Conservation (phyloP, 1,284 basidiomycete genomes). For the Malassezia psittaci region DNA sequence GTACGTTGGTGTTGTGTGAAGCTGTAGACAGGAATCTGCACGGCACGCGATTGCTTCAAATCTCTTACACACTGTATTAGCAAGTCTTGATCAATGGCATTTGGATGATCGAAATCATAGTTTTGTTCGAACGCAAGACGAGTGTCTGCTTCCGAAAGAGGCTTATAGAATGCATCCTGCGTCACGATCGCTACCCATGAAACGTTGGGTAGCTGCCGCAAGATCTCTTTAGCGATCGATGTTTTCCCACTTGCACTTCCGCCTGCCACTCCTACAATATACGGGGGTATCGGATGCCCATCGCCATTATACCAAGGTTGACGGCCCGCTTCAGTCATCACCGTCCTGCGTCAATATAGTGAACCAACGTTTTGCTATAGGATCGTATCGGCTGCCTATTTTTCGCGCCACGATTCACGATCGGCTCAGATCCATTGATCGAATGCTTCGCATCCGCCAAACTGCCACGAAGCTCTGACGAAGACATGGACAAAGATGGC, state of each 20-base stretch:
- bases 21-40: conserved; percentile 76
- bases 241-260: conserved; percentile 67
- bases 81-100: conserved; percentile 79
- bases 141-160: conserved; percentile 63
- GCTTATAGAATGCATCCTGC: conserved; percentile 87
- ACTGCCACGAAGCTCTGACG: no score
- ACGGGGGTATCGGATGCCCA: conserved; percentile 54
- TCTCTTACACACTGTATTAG: conserved; percentile 67
- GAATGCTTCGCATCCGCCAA: neutral
- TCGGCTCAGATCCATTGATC: no score
- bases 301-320: conserved; percentile 51
- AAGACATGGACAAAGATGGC: no score
- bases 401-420: neutral
- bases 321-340: conserved; percentile 31
- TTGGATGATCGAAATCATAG: conserved; percentile 85
- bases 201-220: conserved; percentile 36
- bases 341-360: conserved; percentile 16
- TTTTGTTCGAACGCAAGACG: conserved; percentile 70
- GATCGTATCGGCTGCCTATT: conserved; percentile 23
- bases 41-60: conserved; percentile 63
- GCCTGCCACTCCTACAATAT: conserved; percentile 18
- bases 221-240: conserved; percentile 34
- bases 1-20: conserved; percentile 81
- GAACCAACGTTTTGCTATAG: conserved; percentile 21
- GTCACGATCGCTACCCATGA: conserved; percentile 43